Percentiles rank a stretch among this genome's conserved stretches.
Evolutionary conservation across 2,329 filamentous ascomycete species (phyloP).

Genomic region (Penicillium sp.): DNA sequence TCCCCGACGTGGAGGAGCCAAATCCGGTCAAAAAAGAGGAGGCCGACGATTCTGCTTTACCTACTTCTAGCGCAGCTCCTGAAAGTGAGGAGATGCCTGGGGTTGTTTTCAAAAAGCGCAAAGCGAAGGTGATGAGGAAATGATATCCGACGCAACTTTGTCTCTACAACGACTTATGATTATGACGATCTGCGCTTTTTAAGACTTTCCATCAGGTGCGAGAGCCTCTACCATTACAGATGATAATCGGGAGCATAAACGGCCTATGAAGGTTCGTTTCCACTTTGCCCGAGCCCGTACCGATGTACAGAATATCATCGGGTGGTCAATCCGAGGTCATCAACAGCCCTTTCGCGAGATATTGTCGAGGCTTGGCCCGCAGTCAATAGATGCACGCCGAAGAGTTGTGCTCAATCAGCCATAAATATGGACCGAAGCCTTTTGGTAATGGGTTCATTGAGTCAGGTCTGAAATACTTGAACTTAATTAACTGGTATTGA

Average conservation of each 20-base stretch:
- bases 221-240: not conserved
- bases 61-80: slow-evolving; percentile 7
- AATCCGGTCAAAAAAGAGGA: slow-evolving; percentile 32
- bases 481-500: not conserved
- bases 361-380: not conserved
- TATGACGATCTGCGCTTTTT: not conserved
- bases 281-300: not conserved
- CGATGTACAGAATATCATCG: not conserved
- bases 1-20: slow-evolving; percentile 10
- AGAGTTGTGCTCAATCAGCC: not conserved
- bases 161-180: not conserved
- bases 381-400: not conserved
- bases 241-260: not conserved
- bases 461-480: not conserved
- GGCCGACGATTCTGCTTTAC: slow-evolving; percentile 3
- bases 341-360: not conserved
- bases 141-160: not conserved
- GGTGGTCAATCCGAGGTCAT: not conserved
- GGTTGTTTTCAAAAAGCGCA: slow-evolving; percentile 52
- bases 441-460: not conserved
- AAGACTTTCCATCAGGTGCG: not conserved
- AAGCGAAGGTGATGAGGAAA: slow-evolving; percentile 39
- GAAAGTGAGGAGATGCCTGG: slow-evolving; percentile 28
- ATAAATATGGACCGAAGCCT: not conserved
- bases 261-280: not conserved